Conservation (phyloP, 768 basidiomycete genomes). For the Lactarius sp. region DNA sequence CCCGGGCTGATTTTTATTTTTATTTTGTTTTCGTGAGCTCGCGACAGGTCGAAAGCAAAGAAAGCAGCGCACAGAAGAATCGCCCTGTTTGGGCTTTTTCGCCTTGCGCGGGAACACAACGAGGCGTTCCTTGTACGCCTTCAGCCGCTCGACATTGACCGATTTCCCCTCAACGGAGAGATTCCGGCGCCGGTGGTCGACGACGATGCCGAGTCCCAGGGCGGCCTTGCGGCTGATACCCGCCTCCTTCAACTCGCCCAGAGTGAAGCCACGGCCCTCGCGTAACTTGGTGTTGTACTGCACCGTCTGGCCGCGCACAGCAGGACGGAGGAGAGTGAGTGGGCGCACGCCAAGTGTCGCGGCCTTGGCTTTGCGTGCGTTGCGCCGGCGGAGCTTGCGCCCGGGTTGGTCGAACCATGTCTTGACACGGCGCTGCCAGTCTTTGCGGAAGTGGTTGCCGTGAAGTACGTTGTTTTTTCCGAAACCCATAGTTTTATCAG, state of each 20-base stretch:
- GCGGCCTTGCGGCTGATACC: conserved; percentile 94
- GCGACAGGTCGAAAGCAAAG: conserved; percentile 11
- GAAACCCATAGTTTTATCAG: conserved; percentile 62
- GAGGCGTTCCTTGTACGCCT: conserved; percentile 87
- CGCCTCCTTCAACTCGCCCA: conserved; percentile 91
- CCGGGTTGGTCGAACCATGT: conserved; percentile 99
- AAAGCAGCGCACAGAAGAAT: conserved; percentile 66
- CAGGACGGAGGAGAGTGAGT: conserved; percentile 87
- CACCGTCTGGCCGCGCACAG: conserved; percentile 92
- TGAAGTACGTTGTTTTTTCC: conserved; percentile 86
- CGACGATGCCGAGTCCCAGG: conserved; percentile 85
- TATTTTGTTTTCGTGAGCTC: conserved; percentile 7
- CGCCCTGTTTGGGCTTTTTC: conserved; percentile 92
- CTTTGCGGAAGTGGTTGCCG: conserved; percentile 96
- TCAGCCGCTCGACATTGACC: conserved; percentile 89
- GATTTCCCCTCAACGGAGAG: conserved; percentile 95
- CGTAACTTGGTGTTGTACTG: conserved; percentile 98
- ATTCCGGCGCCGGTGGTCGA: conserved; percentile 96
- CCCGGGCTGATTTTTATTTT: conserved; percentile 52
- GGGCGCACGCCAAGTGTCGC: conserved; percentile 89
- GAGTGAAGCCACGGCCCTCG: conserved; percentile 94
- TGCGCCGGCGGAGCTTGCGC: conserved; percentile 92
- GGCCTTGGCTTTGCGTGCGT: conserved; percentile 87
- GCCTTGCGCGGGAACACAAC: conserved; percentile 97
- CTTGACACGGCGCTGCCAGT: conserved; percentile 95